Evolutionary conservation across 768 basidiomycete genomes (phyloP), one percentile per base, ranked within the genome.

Genomic region (Mycena sanguinolenta): DNA sequence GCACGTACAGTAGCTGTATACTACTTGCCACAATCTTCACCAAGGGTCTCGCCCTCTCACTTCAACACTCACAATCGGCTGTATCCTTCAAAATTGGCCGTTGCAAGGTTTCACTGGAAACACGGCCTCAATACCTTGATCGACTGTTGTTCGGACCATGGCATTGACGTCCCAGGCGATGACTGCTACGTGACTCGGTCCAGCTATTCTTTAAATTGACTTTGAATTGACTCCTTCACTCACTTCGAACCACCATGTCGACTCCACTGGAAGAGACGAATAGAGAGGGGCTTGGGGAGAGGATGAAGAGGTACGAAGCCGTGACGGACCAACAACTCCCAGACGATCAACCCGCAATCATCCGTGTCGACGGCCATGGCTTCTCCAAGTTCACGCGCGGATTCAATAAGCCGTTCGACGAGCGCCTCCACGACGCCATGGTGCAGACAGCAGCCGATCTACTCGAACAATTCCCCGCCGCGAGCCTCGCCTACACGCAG

Each of bases 391-490:
- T 72, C 46, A 72, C 71, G 14, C 50, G 53, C n/a, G 67, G 71
- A 4, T 72, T 72, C 71, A 52, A 69, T 16, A 69, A 72, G 50
- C 71, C 71, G 58, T 72, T 72, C 36, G 71, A 72, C 53, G 53
- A 36, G 44, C 67, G 71, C 38, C 27, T 72, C 44, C 71, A 72
- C 67, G 55, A 46, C n/a, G 67, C 63, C 34, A 72, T 72, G 71
- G 66, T 38, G 34, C 58, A 44, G 13, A 69, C 63, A 8, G 67
- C 71, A 3, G 39, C 58, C 17, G 71, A 69, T 54, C 67, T 72
- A 12, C 63, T 72, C 12, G 36, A 25, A 17, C 53, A 72, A 38
- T 72, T 72, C 58, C 54, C 71, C 23, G 71, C 38, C n/a, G 71
- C 71, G 28, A 64, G 67, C 52, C 63, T 72, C 53, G 71, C 63